phyloP scores from a whole-genome alignment of 106 monocot genomes.

The Iris macrosiphon region DNA sequence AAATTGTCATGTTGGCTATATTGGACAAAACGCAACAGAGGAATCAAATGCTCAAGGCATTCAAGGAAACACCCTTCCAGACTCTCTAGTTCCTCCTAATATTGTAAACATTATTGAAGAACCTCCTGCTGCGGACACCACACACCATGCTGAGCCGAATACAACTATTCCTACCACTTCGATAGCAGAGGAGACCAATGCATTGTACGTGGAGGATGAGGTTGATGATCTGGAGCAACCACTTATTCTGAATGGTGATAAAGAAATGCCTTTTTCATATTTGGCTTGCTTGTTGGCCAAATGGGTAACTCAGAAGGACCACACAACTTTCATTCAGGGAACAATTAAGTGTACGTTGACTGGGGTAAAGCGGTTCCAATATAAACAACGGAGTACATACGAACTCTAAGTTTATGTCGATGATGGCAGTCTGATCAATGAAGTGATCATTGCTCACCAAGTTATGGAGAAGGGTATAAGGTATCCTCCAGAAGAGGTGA shows the following conservation, averaged over 20 bases:
- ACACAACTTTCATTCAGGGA: slow-evolving; percentile 41
- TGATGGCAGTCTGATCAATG: slow-evolving; percentile 93
- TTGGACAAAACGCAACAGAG: not conserved
- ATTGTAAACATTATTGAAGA: no score
- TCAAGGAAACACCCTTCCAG: no score
- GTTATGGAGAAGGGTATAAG: slow-evolving; percentile 72
- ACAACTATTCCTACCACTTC: not conserved
- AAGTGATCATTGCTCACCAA: slow-evolving; percentile 68
- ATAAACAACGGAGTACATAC: slow-evolving; percentile 42
- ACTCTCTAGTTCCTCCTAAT: no score
- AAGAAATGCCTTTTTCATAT: slow-evolving; percentile 82
- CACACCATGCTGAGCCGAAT: slow-evolving; percentile 8
- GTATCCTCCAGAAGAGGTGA: slow-evolving; percentile 60
- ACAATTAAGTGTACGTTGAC: slow-evolving; percentile 89
- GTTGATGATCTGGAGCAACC: slow-evolving; percentile 25
- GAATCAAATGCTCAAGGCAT: slow-evolving; percentile 4
- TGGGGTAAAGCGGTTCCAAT: slow-evolving; percentile 71
- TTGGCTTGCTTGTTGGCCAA: slow-evolving; percentile 53
- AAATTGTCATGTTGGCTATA: not conserved
- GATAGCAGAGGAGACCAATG: slow-evolving; percentile 7
- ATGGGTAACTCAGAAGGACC: slow-evolving; percentile 37
- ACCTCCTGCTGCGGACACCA: slow-evolving; percentile 9
- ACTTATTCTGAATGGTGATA: slow-evolving; percentile 38
- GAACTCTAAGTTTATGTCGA: slow-evolving; percentile 81
- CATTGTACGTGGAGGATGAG: slow-evolving; percentile 12